Evolutionary conservation across 2,329 filamentous ascomycete genomes (phyloP).

Genomic region (Aspergillus sp.): DNA sequence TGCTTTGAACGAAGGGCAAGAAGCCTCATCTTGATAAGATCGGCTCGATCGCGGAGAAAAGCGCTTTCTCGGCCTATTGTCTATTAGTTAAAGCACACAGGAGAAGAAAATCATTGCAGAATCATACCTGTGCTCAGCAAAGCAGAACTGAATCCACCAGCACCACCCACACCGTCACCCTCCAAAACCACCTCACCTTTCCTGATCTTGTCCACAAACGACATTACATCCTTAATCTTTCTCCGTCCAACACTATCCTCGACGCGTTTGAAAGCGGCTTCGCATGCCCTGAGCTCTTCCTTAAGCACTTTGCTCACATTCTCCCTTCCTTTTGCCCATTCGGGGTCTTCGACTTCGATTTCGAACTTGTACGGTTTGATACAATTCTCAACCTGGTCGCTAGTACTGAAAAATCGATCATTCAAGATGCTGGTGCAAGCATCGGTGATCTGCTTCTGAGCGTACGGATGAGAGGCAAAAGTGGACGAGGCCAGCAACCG

Average conservation of each 20-base stretch:
- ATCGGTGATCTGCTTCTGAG: constrained; percentile 85
- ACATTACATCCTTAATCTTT: constrained; percentile 84
- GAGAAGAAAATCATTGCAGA: too few species aligned
- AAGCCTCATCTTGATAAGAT: constrained; percentile 86
- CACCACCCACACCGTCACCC: constrained; percentile 75
- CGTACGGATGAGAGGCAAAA: constrained; percentile 86
- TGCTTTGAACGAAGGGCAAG: constrained; percentile 85
- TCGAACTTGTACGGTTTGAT: constrained; percentile 99
- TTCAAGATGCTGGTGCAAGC: constrained; percentile 86
- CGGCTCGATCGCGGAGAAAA: constrained; percentile 86
- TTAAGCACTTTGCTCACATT: constrained; percentile 79
- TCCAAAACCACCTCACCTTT: constrained; percentile 82
- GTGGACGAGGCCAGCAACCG: constrained; percentile 72
- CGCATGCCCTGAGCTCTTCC: constrained; percentile 78
- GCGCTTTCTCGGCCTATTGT: constrained; percentile 76
- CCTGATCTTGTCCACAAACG: constrained; percentile 83
- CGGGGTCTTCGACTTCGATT: constrained; percentile 85
- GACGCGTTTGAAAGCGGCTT: constrained; percentile 68
- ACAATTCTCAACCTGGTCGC: constrained; percentile 96
- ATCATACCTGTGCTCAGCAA: constrained; percentile 73
- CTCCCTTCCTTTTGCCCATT: constrained; percentile 82
- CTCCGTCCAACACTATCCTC: constrained; percentile 74
- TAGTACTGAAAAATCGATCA: constrained; percentile 93
- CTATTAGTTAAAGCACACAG: constrained; percentile 1
- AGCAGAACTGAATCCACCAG: constrained; percentile 87